Percentiles rank a stretch among this genome's conserved stretches.
These are phyloP conservation scores for Zoysia matrella DNA, from an alignment of 202 grass and related monocot species.

Conservation along the genomic window DNA sequence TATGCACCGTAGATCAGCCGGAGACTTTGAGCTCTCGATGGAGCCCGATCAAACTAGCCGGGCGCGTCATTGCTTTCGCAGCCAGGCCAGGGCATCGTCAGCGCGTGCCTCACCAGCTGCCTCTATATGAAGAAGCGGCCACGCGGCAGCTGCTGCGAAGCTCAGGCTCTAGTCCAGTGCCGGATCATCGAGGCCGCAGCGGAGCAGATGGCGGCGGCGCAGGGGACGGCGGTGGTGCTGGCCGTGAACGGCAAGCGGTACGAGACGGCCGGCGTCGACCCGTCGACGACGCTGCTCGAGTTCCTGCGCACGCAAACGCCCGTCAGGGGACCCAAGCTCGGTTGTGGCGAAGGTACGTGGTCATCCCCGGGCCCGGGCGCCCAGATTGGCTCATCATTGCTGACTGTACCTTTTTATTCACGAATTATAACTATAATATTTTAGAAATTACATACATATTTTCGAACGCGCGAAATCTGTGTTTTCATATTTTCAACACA, in stretches of 20 bases:
- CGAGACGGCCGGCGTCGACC: no score
- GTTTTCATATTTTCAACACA: no score
- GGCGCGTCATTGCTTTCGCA: background rate
- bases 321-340: no score
- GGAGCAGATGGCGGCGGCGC: background rate
- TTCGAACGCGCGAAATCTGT: no score
- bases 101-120: constrained; percentile 28
- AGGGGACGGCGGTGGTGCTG: constrained; percentile 39
- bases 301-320: no score
- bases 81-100: background rate
- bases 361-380: no score
- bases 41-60: background rate
- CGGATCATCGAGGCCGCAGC: background rate
- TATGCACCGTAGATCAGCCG: background rate
- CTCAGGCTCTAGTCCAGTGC: background rate
- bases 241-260: constrained; percentile 70
- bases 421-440: no score
- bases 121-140: background rate
- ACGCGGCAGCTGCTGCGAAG: background rate
- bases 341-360: no score
- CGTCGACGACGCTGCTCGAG: no score
- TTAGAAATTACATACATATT: no score
- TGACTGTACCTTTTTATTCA: no score
- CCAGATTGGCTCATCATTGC: no score
- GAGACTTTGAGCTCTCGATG: background rate